These are phyloP conservation scores for Larix kaempferi DNA, from an alignment of 75 land plant genomes.

Conservation along the genomic window DNA sequence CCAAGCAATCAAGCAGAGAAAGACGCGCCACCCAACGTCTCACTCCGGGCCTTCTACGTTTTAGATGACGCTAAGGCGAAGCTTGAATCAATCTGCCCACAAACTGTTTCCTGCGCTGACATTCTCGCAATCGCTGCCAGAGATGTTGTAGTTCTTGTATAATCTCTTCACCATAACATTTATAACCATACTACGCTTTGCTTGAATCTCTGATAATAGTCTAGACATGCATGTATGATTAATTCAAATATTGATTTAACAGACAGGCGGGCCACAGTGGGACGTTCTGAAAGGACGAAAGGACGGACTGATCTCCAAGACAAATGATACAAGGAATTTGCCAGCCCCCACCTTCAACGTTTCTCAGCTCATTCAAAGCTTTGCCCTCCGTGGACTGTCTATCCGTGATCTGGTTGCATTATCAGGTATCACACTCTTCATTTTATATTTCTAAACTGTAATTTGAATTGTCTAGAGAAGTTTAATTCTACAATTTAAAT, in stretches of 20 bases:
- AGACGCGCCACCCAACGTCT: slow-evolving; percentile 50
- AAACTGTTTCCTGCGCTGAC: slow-evolving; percentile 63
- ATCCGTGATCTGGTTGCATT: slow-evolving; percentile 27
- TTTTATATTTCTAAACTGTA: too few relatives aligned
- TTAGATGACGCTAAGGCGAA: slow-evolving; percentile 43
- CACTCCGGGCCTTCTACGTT: slow-evolving; percentile 45
- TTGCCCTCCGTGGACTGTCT: slow-evolving; percentile 24
- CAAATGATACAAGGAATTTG: slow-evolving; percentile 19
- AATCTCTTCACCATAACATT: too few relatives aligned
- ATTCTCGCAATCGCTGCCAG: slow-evolving; percentile 7
- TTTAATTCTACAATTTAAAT: too few relatives aligned
- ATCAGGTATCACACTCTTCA: slow-evolving; percentile 13
- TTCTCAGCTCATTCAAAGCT: slow-evolving; percentile 14
- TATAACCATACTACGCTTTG: too few relatives aligned
- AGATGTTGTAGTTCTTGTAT: neutral
- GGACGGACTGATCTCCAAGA: slow-evolving; percentile 17
- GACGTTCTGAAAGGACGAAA: slow-evolving; percentile 20
- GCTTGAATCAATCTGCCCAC: slow-evolving; percentile 49
- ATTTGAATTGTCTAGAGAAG: too few relatives aligned
- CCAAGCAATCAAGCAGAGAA: slow-evolving; percentile 40
- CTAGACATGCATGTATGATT: too few relatives aligned
- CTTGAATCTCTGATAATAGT: too few relatives aligned
- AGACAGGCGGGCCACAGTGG: slow-evolving; percentile 35
- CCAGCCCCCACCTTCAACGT: slow-evolving; percentile 23
- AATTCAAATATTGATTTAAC: neutral